phyloP scores from a whole-genome alignment of 768 basidiomycete genomes.

The Lactifluus rugatus region DNA sequence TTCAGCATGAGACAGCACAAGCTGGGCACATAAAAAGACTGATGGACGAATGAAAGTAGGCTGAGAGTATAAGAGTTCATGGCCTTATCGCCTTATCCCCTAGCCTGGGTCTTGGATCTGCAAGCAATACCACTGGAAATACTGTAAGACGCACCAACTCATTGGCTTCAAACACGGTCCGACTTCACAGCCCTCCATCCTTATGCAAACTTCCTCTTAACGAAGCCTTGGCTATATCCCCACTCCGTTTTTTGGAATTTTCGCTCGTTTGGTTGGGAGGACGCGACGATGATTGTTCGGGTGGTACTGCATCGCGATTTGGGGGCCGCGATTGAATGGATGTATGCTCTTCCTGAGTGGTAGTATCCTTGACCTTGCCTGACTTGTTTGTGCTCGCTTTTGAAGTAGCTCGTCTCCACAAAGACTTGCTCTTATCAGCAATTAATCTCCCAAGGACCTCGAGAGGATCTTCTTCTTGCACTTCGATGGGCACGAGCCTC shows the following conservation, averaged over 20 bases:
- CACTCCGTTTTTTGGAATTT: background rate
- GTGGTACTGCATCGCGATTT: background rate
- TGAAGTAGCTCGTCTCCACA: slow-evolving; percentile 13
- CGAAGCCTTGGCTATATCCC: background rate
- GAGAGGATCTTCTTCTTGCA: slow-evolving; percentile 14
- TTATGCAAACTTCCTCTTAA: too few relatives aligned
- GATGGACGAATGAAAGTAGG: background rate
- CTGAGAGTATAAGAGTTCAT: background rate
- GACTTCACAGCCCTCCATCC: background rate
- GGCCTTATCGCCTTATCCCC: background rate
- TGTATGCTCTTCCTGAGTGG: background rate
- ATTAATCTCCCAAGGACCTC: slow-evolving; percentile 11
- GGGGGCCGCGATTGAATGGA: background rate
- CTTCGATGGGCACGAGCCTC: background rate
- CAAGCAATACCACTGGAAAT: background rate
- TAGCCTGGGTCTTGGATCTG: background rate
- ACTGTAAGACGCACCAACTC: background rate
- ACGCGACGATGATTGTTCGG: background rate
- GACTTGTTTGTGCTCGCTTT: slow-evolving; percentile 2
- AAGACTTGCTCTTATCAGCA: slow-evolving; percentile 15
- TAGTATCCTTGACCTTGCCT: background rate
- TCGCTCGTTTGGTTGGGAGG: background rate
- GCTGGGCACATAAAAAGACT: background rate
- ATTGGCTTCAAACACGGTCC: background rate
- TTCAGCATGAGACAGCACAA: background rate